Evolutionary conservation across 2,329 filamentous ascomycete species (phyloP), one percentile per base, ranked within the genome.

Genomic region (Ilyonectria mors-panacis): DNA sequence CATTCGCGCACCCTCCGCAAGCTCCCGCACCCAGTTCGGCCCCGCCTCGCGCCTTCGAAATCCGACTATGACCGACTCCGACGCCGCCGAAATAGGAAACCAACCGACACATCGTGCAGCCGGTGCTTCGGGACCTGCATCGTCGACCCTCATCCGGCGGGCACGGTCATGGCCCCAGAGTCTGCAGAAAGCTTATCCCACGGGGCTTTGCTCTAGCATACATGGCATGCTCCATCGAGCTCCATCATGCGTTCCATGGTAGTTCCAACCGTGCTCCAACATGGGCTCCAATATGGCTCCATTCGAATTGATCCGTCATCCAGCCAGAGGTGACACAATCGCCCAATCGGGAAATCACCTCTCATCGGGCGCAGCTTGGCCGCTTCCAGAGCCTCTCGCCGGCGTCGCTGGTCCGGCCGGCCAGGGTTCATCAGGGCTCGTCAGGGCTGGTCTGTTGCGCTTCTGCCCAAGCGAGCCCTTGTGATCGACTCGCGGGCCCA

Each of bases 101-200:
- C 59, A 73, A 71, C 76, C 66, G 67, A 77, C 78, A 80, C 66
- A 70, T 69, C 71, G 66, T 80, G 78, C 77, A 77, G 75, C 75
- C 76, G 66, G 66, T 58, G 44, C 58, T 63, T 63, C 48, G 70
- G 72, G 73, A 75, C 73, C 73, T 75, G 73, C 73, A 67, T 75
- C 62, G 60, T 57, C 51, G 62, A 58, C 57, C 65, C 70, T 58
- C 63, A 35, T n/a, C 44, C 39, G 35, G 15, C 63, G 45, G 45
- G 51, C 67, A 70, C 35, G 15, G 6, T 3, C 33, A 23, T 30
- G 10, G 15, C 19, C 54, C 56, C 55, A 68, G 59, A 69, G 68
- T 50, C 61, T 56, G 61, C 62, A 71, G 66, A 74, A 75, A 59
- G 47, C 62, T 64, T 64, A 58, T 53, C 62, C 62, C 62, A 42